Evolutionary conservation across 2,329 filamentous ascomycete species (phyloP).

Genomic region (Teratosphaeria nubilosa): DNA sequence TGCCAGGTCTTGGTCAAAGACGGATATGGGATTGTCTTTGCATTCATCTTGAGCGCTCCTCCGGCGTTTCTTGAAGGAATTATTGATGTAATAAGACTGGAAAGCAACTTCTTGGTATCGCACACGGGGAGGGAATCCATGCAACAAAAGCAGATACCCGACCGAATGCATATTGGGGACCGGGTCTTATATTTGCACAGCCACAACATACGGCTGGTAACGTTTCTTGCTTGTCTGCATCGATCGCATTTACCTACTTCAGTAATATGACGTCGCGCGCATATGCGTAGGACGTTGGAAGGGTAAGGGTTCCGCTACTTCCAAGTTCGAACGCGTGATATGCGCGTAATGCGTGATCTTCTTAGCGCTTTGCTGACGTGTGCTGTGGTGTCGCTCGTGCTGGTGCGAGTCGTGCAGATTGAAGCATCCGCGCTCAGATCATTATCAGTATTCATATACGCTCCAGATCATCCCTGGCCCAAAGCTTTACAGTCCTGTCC

Average conservation of each 20-base stretch:
- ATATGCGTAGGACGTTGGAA: neutral
- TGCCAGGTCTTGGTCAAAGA: constrained; percentile 16
- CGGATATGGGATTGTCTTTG: neutral
- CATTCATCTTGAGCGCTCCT: neutral
- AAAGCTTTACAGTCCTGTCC: constrained; percentile 91
- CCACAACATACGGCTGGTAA: neutral
- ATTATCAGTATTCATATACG: constrained; percentile 5
- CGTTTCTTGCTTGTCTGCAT: neutral
- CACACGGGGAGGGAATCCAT: neutral
- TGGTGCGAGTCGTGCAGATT: neutral
- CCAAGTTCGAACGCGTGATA: neutral
- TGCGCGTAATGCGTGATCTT: neutral
- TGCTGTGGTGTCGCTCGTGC: neutral
- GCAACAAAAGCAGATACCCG: neutral
- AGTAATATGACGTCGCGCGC: neutral
- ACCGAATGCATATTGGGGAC: neutral
- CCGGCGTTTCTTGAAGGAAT: neutral
- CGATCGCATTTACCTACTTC: neutral
- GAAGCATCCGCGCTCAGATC: neutral
- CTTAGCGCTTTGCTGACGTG: neutral
- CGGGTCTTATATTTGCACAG: neutral
- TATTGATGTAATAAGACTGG: neutral
- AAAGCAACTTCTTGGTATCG: neutral
- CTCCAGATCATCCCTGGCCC: constrained; percentile 73
- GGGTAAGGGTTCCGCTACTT: neutral